Evolutionary conservation across 306 rosid genomes (phyloP).

Genomic region (Macrotyloma uniflorum): DNA sequence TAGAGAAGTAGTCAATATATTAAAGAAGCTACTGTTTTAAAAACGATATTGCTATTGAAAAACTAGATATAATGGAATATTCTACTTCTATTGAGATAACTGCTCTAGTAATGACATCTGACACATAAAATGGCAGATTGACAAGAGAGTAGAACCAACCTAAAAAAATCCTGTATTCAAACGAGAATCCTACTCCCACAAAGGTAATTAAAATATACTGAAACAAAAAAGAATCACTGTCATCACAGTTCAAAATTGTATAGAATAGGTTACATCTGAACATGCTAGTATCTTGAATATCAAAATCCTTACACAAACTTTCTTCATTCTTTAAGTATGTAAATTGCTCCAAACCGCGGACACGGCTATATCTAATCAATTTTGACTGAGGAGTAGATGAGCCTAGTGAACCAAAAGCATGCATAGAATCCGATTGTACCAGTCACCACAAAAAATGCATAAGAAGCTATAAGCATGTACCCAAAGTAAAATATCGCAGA

Average conservation of each 20-base stretch:
- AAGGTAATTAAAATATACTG: conserved; percentile 46
- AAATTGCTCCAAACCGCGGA: conserved; percentile 33
- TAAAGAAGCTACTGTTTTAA: too few species aligned
- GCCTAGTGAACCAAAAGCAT: conserved; percentile 97
- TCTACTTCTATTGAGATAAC: conserved; percentile 2
- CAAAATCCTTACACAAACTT: conserved; percentile 63
- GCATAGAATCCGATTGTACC: conserved; percentile 97
- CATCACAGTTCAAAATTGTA: conserved; percentile 78
- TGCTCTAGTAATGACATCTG: neutral
- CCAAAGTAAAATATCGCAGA: conserved; percentile 88
- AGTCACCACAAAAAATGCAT: conserved; percentile 92
- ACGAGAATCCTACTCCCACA: conserved; percentile 18
- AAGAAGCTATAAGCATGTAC: conserved; percentile 93
- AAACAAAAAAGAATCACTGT: conserved; percentile 59
- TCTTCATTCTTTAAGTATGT: conserved; percentile 45
- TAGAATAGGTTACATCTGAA: conserved; percentile 69
- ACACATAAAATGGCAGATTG: neutral
- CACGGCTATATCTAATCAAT: conserved; percentile 65
- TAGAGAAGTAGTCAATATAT: too few species aligned
- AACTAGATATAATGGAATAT: neutral
- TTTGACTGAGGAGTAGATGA: conserved; percentile 97
- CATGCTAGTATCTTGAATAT: conserved; percentile 55
- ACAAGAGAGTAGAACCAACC: neutral
- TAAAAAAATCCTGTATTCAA: conserved; percentile 28
- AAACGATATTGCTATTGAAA: too few species aligned